A percentile compares a stretch with the other conserved stretches of the same genome.
Conservation (phyloP, 306 rosid genomes). For the Alnus glutinosa region DNA sequence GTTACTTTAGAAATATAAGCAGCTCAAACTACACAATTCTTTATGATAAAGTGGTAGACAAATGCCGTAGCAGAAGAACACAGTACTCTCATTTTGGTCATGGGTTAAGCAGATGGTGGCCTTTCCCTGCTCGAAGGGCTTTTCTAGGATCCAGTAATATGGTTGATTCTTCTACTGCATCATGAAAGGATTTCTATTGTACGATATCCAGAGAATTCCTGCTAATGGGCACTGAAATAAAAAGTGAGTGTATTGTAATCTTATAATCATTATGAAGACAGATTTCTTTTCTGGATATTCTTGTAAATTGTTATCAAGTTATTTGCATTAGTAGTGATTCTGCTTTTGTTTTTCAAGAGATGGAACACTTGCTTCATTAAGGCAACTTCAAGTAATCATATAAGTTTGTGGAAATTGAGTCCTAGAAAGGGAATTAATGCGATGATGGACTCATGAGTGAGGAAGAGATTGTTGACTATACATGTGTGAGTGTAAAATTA, state of each 20-base stretch:
- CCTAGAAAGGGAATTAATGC: background rate
- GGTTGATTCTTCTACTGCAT: slow-evolving; percentile 17
- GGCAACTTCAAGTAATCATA: background rate
- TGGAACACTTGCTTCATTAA: background rate
- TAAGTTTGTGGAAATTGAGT: too few relatives aligned
- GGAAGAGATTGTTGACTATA: too few relatives aligned
- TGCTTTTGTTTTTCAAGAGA: background rate
- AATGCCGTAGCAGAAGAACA: slow-evolving; percentile 37
- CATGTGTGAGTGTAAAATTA: too few relatives aligned
- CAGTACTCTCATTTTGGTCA: slow-evolving; percentile 14
- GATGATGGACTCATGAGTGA: too few relatives aligned
- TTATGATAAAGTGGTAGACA: slow-evolving; percentile 48
- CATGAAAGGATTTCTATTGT: background rate
- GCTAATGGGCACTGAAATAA: slow-evolving; percentile 24
- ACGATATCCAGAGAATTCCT: slow-evolving; percentile 10
- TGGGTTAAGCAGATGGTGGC: slow-evolving; percentile 29
- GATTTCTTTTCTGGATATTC: background rate
- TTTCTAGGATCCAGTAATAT: slow-evolving; percentile 21
- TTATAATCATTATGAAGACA: background rate
- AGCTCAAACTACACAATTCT: slow-evolving; percentile 76
- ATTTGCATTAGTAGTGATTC: slow-evolving; percentile 3
- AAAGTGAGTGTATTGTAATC: background rate
- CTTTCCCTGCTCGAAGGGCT: slow-evolving; percentile 32
- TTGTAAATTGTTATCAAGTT: background rate
- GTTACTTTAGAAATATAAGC: slow-evolving; percentile 74